Conservation (phyloP, 1,284 basidiomycete species). For the Bjerkandera adusta region DNA sequence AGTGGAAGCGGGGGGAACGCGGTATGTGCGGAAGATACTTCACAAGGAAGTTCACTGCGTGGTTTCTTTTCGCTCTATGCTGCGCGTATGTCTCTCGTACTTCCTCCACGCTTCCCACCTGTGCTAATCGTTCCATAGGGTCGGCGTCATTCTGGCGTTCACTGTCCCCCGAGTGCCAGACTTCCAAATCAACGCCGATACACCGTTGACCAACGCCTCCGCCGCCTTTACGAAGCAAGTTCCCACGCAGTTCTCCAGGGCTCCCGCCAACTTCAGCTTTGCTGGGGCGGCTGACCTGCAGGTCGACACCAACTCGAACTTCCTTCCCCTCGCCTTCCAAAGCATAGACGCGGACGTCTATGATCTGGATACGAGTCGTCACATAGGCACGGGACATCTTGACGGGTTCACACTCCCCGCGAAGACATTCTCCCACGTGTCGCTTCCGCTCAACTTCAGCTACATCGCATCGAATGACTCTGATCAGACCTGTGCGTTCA, state of each 20-base stretch:
- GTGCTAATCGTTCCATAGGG: slow-evolving; percentile 38
- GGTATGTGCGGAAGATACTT: slow-evolving; percentile 72
- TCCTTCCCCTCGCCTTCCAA: slow-evolving; percentile 71
- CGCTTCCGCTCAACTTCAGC: slow-evolving; percentile 76
- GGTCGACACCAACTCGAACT: slow-evolving; percentile 69
- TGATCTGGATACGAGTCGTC: slow-evolving; percentile 59
- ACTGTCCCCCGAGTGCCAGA: slow-evolving; percentile 77
- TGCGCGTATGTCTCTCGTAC: slow-evolving; percentile 53
- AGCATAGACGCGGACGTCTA: slow-evolving; percentile 62
- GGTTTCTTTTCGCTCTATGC: slow-evolving; percentile 61
- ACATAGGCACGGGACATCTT: slow-evolving; percentile 66
- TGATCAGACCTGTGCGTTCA: slow-evolving; percentile 75
- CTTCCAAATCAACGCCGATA: slow-evolving; percentile 56
- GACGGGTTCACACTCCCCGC: slow-evolving; percentile 58
- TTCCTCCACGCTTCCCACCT: too few relatives aligned
- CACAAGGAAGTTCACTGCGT: slow-evolving; percentile 68
- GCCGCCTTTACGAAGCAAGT: slow-evolving; percentile 52
- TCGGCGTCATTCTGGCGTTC: slow-evolving; percentile 70
- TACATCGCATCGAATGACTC: slow-evolving; percentile 79
- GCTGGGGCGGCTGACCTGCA: slow-evolving; percentile 70
- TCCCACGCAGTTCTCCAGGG: slow-evolving; percentile 62
- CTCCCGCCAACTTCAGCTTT: slow-evolving; percentile 86
- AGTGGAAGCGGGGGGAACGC: slow-evolving; percentile 27
- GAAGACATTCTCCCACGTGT: slow-evolving; percentile 56
- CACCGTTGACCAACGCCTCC: slow-evolving; percentile 60